Conservation (phyloP, 202 grass and related monocot species). For the Carex arenaria region DNA sequence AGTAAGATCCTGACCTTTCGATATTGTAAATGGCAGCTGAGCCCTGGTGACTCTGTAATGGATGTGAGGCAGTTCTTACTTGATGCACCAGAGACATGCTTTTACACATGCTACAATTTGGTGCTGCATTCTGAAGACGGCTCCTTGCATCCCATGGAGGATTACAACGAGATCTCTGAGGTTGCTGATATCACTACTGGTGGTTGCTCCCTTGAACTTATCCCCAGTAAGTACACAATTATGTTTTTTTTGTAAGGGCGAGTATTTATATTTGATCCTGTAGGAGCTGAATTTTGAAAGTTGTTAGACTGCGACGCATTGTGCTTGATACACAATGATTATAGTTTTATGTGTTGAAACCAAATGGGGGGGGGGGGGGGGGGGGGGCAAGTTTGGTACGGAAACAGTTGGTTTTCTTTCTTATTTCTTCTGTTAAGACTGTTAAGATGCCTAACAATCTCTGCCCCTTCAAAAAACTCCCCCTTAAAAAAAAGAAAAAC, state of each 20-base stretch:
- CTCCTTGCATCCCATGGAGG: conserved; percentile 75
- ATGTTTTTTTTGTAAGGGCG: background rate
- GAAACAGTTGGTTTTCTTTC: background rate
- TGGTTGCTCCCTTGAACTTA: conserved; percentile 88
- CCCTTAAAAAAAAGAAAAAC: background rate
- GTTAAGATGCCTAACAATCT: background rate
- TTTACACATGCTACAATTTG: conserved; percentile 92
- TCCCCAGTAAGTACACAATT: conserved; percentile 52
- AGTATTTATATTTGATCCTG: background rate
- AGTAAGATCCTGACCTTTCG: background rate
- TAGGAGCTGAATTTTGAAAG: background rate
- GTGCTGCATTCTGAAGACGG: conserved; percentile 82
- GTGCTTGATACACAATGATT: background rate
- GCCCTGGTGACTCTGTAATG: conserved; percentile 89
- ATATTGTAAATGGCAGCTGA: conserved; percentile 60
- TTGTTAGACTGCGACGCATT: background rate
- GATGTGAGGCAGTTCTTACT: conserved; percentile 96
- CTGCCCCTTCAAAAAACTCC: background rate
- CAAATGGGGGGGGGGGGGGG: background rate
- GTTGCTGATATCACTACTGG: conserved; percentile 84
- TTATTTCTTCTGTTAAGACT: background rate
- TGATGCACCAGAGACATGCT: conserved; percentile 97
- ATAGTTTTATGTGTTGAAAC: background rate
- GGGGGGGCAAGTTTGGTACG: background rate
- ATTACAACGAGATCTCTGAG: conserved; percentile 98